Conservation (phyloP, 2,329 filamentous ascomycete genomes). For the Aspergillus brunneoviolaceus region DNA sequence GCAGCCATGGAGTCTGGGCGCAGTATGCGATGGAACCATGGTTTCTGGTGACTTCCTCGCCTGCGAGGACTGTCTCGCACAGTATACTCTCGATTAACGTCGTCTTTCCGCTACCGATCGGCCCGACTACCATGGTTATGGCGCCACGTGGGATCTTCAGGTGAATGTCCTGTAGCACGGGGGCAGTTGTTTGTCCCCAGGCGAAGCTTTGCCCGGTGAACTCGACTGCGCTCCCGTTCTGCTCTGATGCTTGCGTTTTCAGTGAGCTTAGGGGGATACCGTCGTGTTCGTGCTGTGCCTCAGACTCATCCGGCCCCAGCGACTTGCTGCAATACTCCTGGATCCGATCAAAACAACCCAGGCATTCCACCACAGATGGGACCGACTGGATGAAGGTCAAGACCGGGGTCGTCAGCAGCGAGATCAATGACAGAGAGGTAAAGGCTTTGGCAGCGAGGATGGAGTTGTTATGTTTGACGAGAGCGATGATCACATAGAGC, state of each 20-base stretch:
- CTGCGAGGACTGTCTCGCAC: slow-evolving; percentile 25
- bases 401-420: slow-evolving; percentile 26
- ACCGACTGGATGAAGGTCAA: slow-evolving; percentile 28
- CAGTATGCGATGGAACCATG: slow-evolving; percentile 21
- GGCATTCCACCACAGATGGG: slow-evolving; percentile 36
- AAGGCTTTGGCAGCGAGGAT: slow-evolving; percentile 26
- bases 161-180: slow-evolving; percentile 18
- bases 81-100: slow-evolving; percentile 39
- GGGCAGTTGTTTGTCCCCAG: slow-evolving; percentile 6
- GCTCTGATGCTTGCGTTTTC: slow-evolving; percentile 28
- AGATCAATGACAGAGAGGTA: slow-evolving; percentile 29
- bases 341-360: slow-evolving; percentile 45
- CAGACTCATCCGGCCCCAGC: background rate
- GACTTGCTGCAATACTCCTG: slow-evolving; percentile 31
- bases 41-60: slow-evolving; percentile 1
- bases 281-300: background rate
- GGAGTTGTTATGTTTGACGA: slow-evolving; percentile 11
- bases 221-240: background rate
- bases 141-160: slow-evolving; percentile 12
- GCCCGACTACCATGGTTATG: slow-evolving; percentile 37
- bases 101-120: slow-evolving; percentile 49
- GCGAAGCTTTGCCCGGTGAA: slow-evolving; percentile 16
- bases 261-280: slow-evolving; percentile 17
- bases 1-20: slow-evolving; percentile 23
- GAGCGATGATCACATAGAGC: slow-evolving; percentile 22